These are phyloP conservation scores for Tetraselmis striata DNA, from an alignment of 139 green algal species.

Conservation along the genomic window DNA sequence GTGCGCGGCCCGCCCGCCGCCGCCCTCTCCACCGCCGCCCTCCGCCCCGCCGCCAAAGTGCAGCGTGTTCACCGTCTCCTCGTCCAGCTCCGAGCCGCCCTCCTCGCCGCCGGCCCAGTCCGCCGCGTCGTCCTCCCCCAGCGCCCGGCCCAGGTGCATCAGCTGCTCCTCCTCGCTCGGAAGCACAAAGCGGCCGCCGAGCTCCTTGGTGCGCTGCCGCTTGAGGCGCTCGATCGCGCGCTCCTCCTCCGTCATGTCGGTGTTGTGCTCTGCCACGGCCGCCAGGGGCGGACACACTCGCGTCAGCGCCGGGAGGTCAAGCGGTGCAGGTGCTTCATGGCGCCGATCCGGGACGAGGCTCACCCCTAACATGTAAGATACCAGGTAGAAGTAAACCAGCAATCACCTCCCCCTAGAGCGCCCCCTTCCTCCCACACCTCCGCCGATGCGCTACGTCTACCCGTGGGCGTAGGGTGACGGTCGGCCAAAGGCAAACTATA, in stretches of 20 bases:
- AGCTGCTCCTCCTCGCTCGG: constrained; percentile 30
- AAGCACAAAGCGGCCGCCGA: neutral
- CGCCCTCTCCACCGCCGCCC: constrained; percentile 82
- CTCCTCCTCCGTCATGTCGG: constrained; percentile 68
- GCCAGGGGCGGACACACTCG: too few species aligned
- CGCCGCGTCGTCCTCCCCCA: constrained; percentile 30
- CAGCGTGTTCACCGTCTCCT: constrained; percentile 44
- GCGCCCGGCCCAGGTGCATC: constrained; percentile 50
- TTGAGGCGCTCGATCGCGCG: constrained; percentile 76
- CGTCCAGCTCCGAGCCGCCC: constrained; percentile 30
- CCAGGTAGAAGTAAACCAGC: too few species aligned
- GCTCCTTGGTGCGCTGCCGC: constrained; percentile 58
- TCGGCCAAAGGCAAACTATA: too few species aligned
- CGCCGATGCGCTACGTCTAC: too few species aligned
- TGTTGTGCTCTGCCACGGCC: constrained; percentile 80
- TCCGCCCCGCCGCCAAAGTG: constrained; percentile 66
- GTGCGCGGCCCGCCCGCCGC: constrained; percentile 1
- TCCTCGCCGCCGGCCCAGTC: constrained; percentile 32
- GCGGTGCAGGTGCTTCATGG: too few species aligned
- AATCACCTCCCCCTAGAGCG: too few species aligned
- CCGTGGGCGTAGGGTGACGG: too few species aligned
- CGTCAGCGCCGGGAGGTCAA: too few species aligned
- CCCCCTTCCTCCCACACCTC: too few species aligned
- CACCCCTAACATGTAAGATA: too few species aligned
- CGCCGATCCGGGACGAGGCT: too few species aligned